These are phyloP conservation scores for Cyphellophora attinorum DNA, from an alignment of 2,329 filamentous ascomycete species.

Conservation along the genomic window DNA sequence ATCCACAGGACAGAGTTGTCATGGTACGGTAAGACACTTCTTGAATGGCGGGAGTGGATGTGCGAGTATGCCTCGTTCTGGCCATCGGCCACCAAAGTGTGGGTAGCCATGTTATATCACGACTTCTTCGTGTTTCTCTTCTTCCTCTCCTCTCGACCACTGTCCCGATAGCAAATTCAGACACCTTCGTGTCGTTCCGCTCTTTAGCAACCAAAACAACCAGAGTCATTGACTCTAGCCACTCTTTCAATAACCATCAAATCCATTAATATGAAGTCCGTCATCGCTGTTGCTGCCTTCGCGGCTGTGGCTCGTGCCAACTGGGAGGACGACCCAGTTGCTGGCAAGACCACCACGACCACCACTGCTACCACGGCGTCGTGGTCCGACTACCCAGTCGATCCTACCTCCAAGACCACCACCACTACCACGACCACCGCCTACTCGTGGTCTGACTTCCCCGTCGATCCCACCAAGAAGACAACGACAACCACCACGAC, in stretches of 20 bases:
- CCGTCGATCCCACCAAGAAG: not conserved
- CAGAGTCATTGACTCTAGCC: slow-evolving; percentile 1
- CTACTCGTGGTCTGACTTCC: not conserved
- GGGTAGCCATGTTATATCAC: no score
- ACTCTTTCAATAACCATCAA: not conserved
- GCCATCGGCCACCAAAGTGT: no score
- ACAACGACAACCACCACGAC: slow-evolving; percentile 2
- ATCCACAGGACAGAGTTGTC: no score
- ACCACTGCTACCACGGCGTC: not conserved
- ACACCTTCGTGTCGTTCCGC: not conserved
- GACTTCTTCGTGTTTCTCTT: not conserved
- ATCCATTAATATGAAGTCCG: slow-evolving; percentile 2
- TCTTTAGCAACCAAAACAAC: not conserved
- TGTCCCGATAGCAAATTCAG: not conserved
- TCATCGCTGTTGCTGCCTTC: not conserved
- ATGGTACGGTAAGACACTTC: no score
- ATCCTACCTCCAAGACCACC: slow-evolving; percentile 2
- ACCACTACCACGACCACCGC: slow-evolving; percentile 2
- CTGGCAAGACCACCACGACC: not conserved
- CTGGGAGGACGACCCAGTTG: not conserved
- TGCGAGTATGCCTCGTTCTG: no score
- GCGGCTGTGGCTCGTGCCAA: not conserved
- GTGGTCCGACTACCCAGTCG: slow-evolving; percentile 1
- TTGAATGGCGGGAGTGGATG: no score
- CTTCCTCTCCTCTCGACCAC: not conserved